phyloP scores from a whole-genome alignment of 352 stramenopile species.

The Phytophthora chlamydospora region DNA sequence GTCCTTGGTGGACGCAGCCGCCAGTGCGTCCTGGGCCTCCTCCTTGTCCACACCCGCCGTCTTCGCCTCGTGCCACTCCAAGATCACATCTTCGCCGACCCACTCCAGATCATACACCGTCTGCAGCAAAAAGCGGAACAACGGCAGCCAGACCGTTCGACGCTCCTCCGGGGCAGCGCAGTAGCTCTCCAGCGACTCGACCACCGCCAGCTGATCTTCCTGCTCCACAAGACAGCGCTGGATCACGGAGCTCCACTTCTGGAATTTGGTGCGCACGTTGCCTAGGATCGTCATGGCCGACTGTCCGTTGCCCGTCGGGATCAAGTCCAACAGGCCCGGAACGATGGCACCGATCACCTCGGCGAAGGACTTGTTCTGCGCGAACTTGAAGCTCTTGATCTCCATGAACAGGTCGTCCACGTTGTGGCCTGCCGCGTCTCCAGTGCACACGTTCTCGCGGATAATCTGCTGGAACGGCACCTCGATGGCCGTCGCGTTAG shows the following conservation, averaged over 20 bases:
- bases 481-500: slow-evolving; percentile 43
- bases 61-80: slow-evolving; percentile 83
- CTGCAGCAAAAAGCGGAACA: slow-evolving; percentile 95
- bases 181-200: slow-evolving; percentile 67
- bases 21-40: slow-evolving; percentile 28
- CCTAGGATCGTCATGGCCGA: slow-evolving; percentile 74
- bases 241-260: slow-evolving; percentile 92
- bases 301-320: slow-evolving; percentile 54
- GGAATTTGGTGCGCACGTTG: slow-evolving; percentile 83
- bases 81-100: slow-evolving; percentile 92
- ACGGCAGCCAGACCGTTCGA: slow-evolving; percentile 61
- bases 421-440: slow-evolving; percentile 73
- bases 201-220: slow-evolving; percentile 68
- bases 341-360: slow-evolving; percentile 83
- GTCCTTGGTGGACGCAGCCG: slow-evolving; percentile 57
- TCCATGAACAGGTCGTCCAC: slow-evolving; percentile 93
- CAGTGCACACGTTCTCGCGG: slow-evolving; percentile 81
- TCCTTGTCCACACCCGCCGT: slow-evolving; percentile 9
- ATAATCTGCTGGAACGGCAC: slow-evolving; percentile 80
- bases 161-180: slow-evolving; percentile 50
- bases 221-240: slow-evolving; percentile 89
- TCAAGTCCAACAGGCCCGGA: slow-evolving; percentile 69
- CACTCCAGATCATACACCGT: slow-evolving; percentile 94
- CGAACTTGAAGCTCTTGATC: slow-evolving; percentile 95
- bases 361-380: slow-evolving; percentile 89